Evolutionary conservation across 345 rosid species (phyloP).

Genomic region (Salix viminalis): DNA sequence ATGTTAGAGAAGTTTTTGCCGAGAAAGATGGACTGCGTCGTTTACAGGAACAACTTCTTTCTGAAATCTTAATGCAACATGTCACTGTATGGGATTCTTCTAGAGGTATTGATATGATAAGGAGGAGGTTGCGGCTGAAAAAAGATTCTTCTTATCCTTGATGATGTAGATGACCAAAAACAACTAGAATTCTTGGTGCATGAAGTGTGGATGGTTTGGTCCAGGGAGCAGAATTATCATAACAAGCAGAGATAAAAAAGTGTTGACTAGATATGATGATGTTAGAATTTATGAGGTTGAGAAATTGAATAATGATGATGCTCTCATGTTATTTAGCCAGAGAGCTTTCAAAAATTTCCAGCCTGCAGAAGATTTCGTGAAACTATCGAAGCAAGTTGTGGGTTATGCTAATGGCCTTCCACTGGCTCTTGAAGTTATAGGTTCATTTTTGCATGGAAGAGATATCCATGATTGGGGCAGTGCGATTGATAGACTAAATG

Average conservation of each 20-base stretch:
- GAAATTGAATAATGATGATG: neutral
- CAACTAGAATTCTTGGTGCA: neutral
- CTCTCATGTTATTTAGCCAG: conserved; percentile 4
- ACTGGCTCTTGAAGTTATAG: conserved; percentile 15
- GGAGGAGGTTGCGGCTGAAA: neutral
- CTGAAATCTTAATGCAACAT: neutral
- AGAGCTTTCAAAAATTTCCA: neutral
- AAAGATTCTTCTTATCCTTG: conserved; percentile 12
- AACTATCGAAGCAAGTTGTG: neutral
- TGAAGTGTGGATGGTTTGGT: neutral
- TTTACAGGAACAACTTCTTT: conserved; percentile 4
- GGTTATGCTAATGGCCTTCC: conserved; percentile 16
- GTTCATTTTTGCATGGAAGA: neutral
- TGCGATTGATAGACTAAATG: conserved; percentile 2
- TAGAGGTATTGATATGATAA: neutral
- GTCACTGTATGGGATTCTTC: neutral
- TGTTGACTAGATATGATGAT: neutral
- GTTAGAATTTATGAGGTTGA: neutral
- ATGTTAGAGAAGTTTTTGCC: neutral
- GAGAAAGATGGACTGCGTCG: neutral
- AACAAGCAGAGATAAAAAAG: conserved; percentile 3
- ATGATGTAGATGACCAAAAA: conserved; percentile 4
- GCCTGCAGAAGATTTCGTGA: neutral
- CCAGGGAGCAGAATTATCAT: conserved; percentile 16
- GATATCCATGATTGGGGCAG: neutral